Conservation (phyloP, 768 basidiomycete species). For the Suillus alpinus region DNA sequence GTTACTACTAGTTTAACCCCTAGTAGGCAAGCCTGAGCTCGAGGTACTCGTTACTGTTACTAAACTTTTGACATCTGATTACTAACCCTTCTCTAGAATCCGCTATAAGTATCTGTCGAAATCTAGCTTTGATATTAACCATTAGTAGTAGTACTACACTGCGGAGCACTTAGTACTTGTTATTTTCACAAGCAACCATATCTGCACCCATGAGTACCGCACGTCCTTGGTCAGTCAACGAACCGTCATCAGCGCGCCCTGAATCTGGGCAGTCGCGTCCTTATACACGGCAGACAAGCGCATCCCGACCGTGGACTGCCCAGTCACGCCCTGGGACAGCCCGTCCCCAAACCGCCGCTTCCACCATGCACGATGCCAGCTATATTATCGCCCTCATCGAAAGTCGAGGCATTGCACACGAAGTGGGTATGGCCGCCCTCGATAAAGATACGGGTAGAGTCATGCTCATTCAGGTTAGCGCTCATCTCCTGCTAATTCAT, state of each 20-base stretch:
- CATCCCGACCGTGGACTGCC: slow-evolving; percentile 48
- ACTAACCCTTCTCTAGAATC: too few species aligned
- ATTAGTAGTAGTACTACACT: too few species aligned
- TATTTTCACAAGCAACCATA: not conserved
- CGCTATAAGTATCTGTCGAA: too few species aligned
- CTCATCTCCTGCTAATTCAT: not conserved
- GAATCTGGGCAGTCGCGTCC: slow-evolving; percentile 14
- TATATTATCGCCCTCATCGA: slow-evolving; percentile 72
- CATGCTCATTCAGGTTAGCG: slow-evolving; percentile 71
- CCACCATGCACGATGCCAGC: slow-evolving; percentile 54
- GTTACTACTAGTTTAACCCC: too few species aligned
- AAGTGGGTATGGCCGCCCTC: slow-evolving; percentile 87
- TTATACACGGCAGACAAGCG: slow-evolving; percentile 6
- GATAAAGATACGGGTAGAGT: slow-evolving; percentile 76
- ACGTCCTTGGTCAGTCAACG: not conserved
- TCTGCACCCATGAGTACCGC: not conserved
- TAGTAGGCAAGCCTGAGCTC: too few species aligned
- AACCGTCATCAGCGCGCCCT: slow-evolving; percentile 13
- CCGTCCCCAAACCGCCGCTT: slow-evolving; percentile 65
- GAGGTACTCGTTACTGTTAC: too few species aligned
- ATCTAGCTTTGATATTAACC: too few species aligned
- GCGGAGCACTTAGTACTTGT: not conserved
- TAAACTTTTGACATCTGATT: too few species aligned
- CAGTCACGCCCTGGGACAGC: slow-evolving; percentile 49
- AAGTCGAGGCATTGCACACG: slow-evolving; percentile 73